Percentiles rank a stretch among this genome's conserved stretches.
phyloP scores from a whole-genome alignment of 495 filamentous ascomycete species.

The Podospora tetraspora region DNA sequence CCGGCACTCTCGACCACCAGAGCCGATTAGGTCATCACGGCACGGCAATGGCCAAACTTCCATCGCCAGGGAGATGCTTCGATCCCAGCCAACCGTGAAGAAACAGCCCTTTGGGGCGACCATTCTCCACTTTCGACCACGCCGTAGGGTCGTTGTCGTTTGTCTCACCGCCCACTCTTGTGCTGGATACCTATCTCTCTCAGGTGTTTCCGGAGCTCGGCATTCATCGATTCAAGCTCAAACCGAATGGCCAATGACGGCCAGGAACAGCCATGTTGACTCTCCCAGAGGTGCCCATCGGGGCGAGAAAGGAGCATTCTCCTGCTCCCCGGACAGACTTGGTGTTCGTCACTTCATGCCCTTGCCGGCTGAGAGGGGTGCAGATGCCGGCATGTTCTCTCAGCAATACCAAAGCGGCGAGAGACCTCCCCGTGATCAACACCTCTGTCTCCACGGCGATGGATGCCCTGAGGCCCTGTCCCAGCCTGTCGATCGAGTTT shows the following conservation, averaged over 20 bases:
- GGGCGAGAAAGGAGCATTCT: not conserved
- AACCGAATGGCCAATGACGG: not conserved
- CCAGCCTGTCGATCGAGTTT: constrained; percentile 8
- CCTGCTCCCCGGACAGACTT: not conserved
- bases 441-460: not conserved
- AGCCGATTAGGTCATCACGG: not conserved
- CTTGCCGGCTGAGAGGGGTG: not conserved
- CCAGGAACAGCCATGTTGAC: not conserved
- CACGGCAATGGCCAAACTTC: not conserved
- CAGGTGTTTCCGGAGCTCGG: not conserved
- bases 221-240: not conserved
- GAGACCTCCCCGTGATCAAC: not conserved
- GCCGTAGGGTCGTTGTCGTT: no score
- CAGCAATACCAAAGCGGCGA: not conserved
- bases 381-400: not conserved
- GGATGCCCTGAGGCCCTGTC: not conserved
- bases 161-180: not conserved
- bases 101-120: not conserved
- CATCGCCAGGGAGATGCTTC: not conserved
- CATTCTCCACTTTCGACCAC: not conserved
- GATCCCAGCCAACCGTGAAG: not conserved
- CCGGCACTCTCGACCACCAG: not conserved
- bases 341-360: constrained; percentile 4
- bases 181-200: not conserved
- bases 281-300: constrained; percentile 1